phyloP scores from a whole-genome alignment of 1,284 basidiomycete species.

The Tilletia indica region DNA sequence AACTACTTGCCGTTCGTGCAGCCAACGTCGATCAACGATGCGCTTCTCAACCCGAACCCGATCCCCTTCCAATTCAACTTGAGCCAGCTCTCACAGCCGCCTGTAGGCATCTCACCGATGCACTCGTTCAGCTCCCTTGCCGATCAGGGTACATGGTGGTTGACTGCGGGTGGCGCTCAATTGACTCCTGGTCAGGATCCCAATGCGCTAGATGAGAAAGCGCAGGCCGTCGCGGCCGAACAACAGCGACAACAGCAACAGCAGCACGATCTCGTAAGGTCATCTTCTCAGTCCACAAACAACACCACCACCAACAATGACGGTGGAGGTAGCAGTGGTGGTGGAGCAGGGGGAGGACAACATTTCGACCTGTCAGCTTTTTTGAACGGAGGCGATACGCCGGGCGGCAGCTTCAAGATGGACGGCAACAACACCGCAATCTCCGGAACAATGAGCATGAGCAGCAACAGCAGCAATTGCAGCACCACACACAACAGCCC shows the following conservation, averaged over 20 bases:
- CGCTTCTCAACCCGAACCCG: constrained; percentile 49
- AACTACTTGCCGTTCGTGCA: constrained; percentile 5
- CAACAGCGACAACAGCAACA: constrained; percentile 23
- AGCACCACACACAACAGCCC: background rate
- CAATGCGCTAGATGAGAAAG: constrained; percentile 45
- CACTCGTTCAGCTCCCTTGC: constrained; percentile 3
- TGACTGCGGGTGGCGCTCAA: constrained; percentile 35
- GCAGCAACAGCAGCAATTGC: background rate
- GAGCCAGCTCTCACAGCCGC: constrained; percentile 34
- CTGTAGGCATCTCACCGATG: constrained; percentile 15
- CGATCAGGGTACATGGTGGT: constrained; percentile 46
- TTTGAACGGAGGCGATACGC: constrained; percentile 43
- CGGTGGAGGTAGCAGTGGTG: background rate
- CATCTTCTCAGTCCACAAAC: background rate
- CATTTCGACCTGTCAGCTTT: constrained; percentile 47
- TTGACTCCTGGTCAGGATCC: constrained; percentile 37
- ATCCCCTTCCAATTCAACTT: constrained; percentile 52
- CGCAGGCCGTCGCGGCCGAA: constrained; percentile 40
- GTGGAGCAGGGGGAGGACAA: constrained; percentile 21
- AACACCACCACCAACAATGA: constrained; percentile 3
- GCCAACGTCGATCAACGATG: constrained; percentile 44
- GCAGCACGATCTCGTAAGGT: too few relatives aligned
- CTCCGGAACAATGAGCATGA: constrained; percentile 6
- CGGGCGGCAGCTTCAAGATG: constrained; percentile 30
- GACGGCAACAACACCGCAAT: constrained; percentile 17